phyloP scores from a whole-genome alignment of 495 filamentous ascomycete genomes.

The Hypomontagnella monticulosa region DNA sequence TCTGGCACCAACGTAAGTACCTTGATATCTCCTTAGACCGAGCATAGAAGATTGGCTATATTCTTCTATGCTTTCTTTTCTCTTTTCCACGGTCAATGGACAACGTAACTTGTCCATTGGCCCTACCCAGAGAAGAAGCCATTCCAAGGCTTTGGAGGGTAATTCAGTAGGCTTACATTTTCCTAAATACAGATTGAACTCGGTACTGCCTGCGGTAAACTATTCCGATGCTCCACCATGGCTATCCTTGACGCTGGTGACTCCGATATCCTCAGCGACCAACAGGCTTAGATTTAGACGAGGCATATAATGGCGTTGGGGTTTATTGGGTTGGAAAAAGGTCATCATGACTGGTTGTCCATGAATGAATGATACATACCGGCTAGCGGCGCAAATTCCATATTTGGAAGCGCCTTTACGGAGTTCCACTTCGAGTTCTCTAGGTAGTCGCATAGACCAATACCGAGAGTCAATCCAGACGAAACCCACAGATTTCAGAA shows the following conservation, averaged over 20 bases:
- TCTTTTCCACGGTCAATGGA: constrained; percentile 24
- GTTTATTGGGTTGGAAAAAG: constrained; percentile 44
- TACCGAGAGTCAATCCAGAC: constrained; percentile 29
- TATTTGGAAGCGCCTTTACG: constrained; percentile 16
- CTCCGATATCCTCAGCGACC: constrained; percentile 89
- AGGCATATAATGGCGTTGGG: constrained; percentile 54
- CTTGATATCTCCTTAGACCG: constrained; percentile 15
- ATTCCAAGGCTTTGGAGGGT: constrained; percentile 85
- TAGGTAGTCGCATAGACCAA: constrained; percentile 33
- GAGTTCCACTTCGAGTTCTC: constrained; percentile 13
- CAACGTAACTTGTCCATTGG: constrained; percentile 33
- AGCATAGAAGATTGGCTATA: constrained; percentile 26
- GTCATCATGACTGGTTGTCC: constrained; percentile 23
- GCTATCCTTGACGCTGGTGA: constrained; percentile 96
- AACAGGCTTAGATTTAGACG: constrained; percentile 61
- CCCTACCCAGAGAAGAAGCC: constrained; percentile 83
- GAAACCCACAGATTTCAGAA: constrained; percentile 25
- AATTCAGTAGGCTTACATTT: constrained; percentile 61
- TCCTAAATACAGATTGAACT: constrained; percentile 82
- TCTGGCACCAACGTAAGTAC: constrained; percentile 93
- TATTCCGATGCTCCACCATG: constrained; percentile 92
- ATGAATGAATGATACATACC: constrained; percentile 21
- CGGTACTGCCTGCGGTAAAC: constrained; percentile 87
- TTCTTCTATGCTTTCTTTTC: constrained; percentile 24
- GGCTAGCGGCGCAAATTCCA: constrained; percentile 12